Evolutionary conservation across 2,329 filamentous ascomycete species (phyloP).

Genomic region (Ceratocystis cubensis): DNA sequence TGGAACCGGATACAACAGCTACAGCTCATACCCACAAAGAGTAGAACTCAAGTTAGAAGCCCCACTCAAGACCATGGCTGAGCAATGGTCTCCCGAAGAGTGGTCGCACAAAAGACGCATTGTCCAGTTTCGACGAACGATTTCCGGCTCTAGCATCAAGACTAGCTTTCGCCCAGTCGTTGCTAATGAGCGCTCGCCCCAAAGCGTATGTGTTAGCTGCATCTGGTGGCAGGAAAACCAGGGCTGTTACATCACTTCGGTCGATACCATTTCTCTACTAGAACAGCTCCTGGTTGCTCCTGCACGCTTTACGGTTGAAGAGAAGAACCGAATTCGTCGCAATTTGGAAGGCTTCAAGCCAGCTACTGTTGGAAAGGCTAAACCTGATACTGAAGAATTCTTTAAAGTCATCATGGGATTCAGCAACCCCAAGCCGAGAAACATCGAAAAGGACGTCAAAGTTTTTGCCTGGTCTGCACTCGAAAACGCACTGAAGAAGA

Average conservation of each 20-base stretch:
- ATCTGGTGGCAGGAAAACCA: constrained; percentile 91
- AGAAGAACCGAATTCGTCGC: constrained; percentile 94
- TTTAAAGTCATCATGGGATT: constrained; percentile 99
- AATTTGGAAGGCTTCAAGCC: constrained; percentile 93
- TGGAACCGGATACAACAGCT: constrained; percentile 53
- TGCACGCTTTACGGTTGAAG: constrained; percentile 81
- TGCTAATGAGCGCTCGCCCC: constrained; percentile 63
- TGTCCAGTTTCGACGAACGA: constrained; percentile 75
- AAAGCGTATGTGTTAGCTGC: constrained; percentile 91
- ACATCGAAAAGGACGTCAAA: constrained; percentile 99
- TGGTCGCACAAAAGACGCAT: constrained; percentile 66
- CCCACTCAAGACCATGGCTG: constrained; percentile 71
- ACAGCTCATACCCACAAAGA: constrained; percentile 60
- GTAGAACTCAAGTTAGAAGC: constrained; percentile 75
- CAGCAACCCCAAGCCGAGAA: constrained; percentile 83
- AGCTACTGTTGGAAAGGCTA: constrained; percentile 83
- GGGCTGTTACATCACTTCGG: constrained; percentile 87
- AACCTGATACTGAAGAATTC: constrained; percentile 85
- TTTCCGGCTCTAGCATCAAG: constrained; percentile 68
- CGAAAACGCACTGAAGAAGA: constrained; percentile 81
- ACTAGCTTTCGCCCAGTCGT: constrained; percentile 69
- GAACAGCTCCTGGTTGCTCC: constrained; percentile 70
- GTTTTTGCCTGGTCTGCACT: constrained; percentile 96
- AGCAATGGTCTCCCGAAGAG: constrained; percentile 74
- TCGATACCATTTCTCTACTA: constrained; percentile 90